Percentiles rank a stretch among this genome's conserved stretches.
phyloP scores from a whole-genome alignment of 371 early-diverging fungal species.

The Capillidium rhysosporum region DNA sequence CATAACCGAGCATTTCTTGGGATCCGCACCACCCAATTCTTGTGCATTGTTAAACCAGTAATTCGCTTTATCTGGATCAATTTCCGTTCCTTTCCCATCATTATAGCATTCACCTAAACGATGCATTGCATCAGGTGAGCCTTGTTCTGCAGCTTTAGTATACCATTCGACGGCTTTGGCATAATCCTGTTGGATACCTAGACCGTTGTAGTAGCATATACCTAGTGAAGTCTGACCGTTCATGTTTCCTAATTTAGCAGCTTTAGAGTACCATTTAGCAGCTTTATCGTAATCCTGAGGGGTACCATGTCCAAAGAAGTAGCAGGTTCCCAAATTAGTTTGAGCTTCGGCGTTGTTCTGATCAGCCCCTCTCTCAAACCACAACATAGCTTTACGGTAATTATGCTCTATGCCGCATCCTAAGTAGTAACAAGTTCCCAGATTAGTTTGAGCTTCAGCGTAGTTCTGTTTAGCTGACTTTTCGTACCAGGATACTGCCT shows the following conservation, averaged over 20 bases:
- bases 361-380: constrained; percentile 47
- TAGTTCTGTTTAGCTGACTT: constrained; percentile 51
- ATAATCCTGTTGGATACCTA: constrained; percentile 42
- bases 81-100: constrained; percentile 52
- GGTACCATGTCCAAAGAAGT: constrained; percentile 47
- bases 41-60: constrained; percentile 50
- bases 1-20: constrained; percentile 2
- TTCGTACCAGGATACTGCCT: constrained; percentile 48
- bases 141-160: constrained; percentile 45
- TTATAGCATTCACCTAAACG: constrained; percentile 71
- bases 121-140: constrained; percentile 76
- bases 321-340: constrained; percentile 71
- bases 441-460: constrained; percentile 49
- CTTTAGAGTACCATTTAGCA: constrained; percentile 38
- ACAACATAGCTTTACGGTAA: constrained; percentile 36
- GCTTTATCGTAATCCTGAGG: constrained; percentile 39
- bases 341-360: constrained; percentile 43
- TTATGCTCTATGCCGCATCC: constrained; percentile 51
- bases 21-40: constrained; percentile 17
- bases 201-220: constrained; percentile 73
- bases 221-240: constrained; percentile 70
- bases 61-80: constrained; percentile 35
- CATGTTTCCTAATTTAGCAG: constrained; percentile 47
- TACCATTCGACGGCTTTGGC: constrained; percentile 68
- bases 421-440: constrained; percentile 62